A percentile compares a stretch with the other conserved stretches of the same genome.
Conservation (phyloP, 2,329 filamentous ascomycete genomes). For the Diplodia corticola region DNA sequence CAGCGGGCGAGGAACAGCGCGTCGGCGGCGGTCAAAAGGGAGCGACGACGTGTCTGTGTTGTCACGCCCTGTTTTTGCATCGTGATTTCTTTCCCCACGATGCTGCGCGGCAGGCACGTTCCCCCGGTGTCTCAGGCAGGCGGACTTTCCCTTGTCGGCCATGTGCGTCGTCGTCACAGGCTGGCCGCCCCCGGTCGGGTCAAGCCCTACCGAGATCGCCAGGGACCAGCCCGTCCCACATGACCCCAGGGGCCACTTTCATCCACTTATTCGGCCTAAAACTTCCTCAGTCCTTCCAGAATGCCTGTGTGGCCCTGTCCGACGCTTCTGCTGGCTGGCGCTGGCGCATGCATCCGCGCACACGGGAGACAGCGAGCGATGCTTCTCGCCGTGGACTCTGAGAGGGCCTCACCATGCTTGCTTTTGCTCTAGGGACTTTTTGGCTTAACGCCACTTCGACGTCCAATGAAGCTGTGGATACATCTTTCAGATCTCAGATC, state of each 20-base stretch:
- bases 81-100: not conserved
- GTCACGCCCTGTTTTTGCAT: not conserved
- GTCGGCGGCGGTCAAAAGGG: not conserved
- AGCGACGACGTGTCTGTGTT: not conserved
- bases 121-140: not conserved
- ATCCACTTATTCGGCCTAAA: not conserved
- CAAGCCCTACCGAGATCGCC: constrained; percentile 18
- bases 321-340: not conserved
- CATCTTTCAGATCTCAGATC: too few species aligned
- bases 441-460: not conserved
- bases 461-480: not conserved
- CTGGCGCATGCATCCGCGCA: not conserved
- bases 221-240: constrained; percentile 6
- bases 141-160: not conserved
- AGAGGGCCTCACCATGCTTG: not conserved
- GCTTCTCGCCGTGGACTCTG: not conserved
- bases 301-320: not conserved
- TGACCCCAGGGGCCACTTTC: not conserved
- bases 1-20: not conserved
- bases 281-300: not conserved
- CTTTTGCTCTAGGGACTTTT: not conserved
- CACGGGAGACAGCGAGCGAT: too few species aligned
- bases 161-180: not conserved
- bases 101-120: not conserved
- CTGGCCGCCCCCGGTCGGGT: not conserved